These are phyloP conservation scores for Eucalyptus paniculata DNA, from an alignment of 345 rosid genomes.

Conservation along the genomic window DNA sequence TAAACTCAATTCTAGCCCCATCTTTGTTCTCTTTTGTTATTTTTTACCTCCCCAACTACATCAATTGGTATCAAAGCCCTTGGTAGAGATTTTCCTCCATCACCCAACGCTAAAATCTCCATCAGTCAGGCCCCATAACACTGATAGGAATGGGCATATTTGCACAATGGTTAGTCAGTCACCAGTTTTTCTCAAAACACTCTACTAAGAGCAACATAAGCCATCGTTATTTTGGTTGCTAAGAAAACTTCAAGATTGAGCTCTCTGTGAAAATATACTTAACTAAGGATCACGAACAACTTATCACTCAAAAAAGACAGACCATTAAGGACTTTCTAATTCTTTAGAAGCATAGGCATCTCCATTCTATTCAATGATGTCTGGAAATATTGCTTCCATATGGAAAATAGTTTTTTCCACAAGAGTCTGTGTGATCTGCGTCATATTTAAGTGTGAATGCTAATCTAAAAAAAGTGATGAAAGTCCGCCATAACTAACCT, in stretches of 20 bases:
- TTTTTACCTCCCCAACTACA: background rate
- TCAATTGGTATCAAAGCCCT: background rate
- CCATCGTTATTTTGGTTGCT: background rate
- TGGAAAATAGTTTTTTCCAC: background rate
- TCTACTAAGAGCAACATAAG: background rate
- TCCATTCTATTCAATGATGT: background rate
- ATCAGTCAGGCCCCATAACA: background rate
- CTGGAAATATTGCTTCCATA: background rate
- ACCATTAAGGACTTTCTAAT: background rate
- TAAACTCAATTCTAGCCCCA: background rate
- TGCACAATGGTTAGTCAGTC: background rate
- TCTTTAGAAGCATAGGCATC: background rate
- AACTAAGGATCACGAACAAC: background rate
- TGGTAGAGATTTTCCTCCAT: background rate
- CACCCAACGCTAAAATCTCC: background rate
- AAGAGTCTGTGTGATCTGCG: background rate
- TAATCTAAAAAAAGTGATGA: background rate
- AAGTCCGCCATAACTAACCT: conserved; percentile 26
- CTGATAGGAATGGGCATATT: background rate
- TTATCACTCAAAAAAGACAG: background rate
- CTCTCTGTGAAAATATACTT: background rate
- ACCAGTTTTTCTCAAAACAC: background rate
- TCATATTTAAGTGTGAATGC: background rate
- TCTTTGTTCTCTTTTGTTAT: background rate
- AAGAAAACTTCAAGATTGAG: background rate